These are phyloP conservation scores for Hibiscus syriacus DNA, from an alignment of 345 rosid genomes.

Conservation along the genomic window DNA sequence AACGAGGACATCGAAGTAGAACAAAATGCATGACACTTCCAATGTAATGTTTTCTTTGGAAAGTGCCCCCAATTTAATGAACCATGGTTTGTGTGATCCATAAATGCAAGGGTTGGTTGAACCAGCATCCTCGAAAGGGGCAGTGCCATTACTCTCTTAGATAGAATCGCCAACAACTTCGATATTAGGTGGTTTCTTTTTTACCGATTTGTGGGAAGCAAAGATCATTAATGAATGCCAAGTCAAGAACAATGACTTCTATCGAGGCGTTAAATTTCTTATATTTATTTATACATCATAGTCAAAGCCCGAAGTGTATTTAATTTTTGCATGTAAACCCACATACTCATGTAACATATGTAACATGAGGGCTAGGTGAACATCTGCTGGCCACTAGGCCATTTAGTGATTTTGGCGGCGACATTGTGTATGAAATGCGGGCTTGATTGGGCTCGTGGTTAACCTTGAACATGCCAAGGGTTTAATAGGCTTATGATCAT, in stretches of 20 bases:
- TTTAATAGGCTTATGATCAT: no score
- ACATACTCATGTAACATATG: no score
- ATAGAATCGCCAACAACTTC: slow-evolving; percentile 10
- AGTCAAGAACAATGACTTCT: background rate
- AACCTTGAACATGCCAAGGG: no score
- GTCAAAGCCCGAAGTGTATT: background rate
- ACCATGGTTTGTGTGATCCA: slow-evolving; percentile 3
- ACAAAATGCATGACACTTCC: background rate
- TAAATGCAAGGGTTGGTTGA: slow-evolving; percentile 10
- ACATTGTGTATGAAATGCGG: no score
- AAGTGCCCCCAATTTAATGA: slow-evolving; percentile 3
- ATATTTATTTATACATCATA: background rate
- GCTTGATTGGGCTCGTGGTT: no score
- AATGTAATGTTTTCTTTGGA: slow-evolving; percentile 2
- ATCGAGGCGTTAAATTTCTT: background rate
- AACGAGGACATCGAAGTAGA: background rate
- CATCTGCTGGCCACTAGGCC: no score
- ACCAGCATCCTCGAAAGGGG: slow-evolving; percentile 35
- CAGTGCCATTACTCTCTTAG: slow-evolving; percentile 1
- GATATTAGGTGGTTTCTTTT: background rate
- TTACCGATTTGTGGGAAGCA: slow-evolving; percentile 19
- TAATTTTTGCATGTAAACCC: no score
- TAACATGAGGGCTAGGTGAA: no score
- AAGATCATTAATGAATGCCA: slow-evolving; percentile 19
- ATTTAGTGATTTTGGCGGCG: no score